Base-by-base conservation (phyloP, 768 basidiomycete species). In the Hericium alpestre region DNA sequence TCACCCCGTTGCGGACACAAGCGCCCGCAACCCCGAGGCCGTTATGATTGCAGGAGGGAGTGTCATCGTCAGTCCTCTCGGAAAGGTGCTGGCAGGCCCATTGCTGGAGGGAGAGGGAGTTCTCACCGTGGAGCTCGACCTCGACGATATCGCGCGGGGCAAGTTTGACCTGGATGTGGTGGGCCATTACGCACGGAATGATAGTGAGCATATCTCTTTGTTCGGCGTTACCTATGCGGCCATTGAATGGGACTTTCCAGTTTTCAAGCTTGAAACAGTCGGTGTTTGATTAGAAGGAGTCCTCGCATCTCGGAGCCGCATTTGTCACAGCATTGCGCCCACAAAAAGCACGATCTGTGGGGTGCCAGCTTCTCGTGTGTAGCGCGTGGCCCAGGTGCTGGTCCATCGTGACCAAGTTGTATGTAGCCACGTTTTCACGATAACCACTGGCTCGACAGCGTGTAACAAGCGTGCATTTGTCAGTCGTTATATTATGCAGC, bases 151-250 rank as follows among this genome's bases (percentile, higher is more conserved):
- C 57, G 55, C 76, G 0, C 67, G 82, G 43, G 80, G 77, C 20
- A 84, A 83, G 66, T 81, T 82, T 60, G 83, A 84, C 64, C 64
- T 86, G 52, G 84, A 85, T 62, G 71, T 75, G 2, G 76, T 76
- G 1, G 84, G 84, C 1, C 82, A 84, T 65, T 86, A 86, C 65
- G 76, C 81, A 0, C 65, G 84, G 56, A 72, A 76, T 20, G 82
- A 83, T 65, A 65, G 82, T 83, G 63, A 55, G 80, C 65, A 46
- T 20, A 46, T 39, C 4, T n/a, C 43, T 46, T 25, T 9, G 23
- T 41, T 37, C 25, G 12, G 5, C 9, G 16, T 32, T 38, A 27
- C 55, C 27, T 9, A 37, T 46, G 32, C 6, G 15, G 39, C 3
- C 13, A 10, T 46, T 46, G 16, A 32, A 32, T 9, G 9, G 48